Conservation (phyloP, 345 rosid species). For the Melastoma malabathricum region DNA sequence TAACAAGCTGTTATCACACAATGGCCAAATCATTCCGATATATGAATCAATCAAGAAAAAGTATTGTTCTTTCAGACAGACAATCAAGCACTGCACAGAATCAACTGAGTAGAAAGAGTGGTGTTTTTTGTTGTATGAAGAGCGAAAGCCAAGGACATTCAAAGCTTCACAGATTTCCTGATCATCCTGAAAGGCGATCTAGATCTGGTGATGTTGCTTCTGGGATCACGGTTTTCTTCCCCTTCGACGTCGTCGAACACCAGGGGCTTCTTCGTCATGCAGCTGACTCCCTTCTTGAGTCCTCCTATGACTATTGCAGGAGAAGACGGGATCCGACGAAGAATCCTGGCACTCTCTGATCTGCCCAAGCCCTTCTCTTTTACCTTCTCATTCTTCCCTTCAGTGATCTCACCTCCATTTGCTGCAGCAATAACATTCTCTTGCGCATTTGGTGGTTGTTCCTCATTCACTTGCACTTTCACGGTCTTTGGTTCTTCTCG, state of each 20-base stretch:
- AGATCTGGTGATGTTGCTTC: constrained; percentile 58
- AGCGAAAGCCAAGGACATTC: constrained; percentile 1
- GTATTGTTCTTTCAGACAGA: constrained; percentile 9
- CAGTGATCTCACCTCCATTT: constrained; percentile 17
- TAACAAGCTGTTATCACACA: constrained; percentile 41
- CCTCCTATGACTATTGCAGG: constrained; percentile 68
- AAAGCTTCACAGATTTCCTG: constrained; percentile 53
- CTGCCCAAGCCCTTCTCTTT: constrained; percentile 40
- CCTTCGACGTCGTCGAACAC: constrained; percentile 44
- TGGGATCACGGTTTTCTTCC: constrained; percentile 21
- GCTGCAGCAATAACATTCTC: background rate
- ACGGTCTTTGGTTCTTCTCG: background rate
- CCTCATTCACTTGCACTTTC: constrained; percentile 2
- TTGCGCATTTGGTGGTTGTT: background rate
- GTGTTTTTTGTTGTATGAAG: background rate
- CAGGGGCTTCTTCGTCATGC: constrained; percentile 66
- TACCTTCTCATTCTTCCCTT: constrained; percentile 30
- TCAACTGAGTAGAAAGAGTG: background rate
- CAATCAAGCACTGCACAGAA: constrained; percentile 15
- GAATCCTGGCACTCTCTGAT: constrained; percentile 77
- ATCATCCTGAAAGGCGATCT: constrained; percentile 59
- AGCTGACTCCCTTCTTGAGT: constrained; percentile 72
- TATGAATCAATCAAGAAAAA: constrained; percentile 1
- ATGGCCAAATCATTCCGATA: constrained; percentile 9
- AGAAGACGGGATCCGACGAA: constrained; percentile 78